Base-by-base conservation (phyloP, 805 yeast genomes). In the Sungouiella blattae region DNA sequence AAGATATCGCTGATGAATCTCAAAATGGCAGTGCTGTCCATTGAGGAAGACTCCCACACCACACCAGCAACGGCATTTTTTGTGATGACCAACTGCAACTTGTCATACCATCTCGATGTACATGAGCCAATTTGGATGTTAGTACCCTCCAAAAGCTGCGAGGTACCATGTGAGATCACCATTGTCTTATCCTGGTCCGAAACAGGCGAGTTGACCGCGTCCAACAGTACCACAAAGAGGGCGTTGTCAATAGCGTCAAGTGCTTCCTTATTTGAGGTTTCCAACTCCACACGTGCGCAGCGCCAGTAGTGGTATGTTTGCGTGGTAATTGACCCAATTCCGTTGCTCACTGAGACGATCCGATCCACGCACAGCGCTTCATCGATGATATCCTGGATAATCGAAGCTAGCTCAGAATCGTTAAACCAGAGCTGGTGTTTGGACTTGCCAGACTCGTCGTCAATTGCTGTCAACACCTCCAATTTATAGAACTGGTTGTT, bases 61-160 rank as follows among this genome's bases (percentile, higher is more conserved):
- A 77, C 65, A 4, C 80, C 82, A 1, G 79, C 80, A 15, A 74
- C 77, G 0, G 80, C 69, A 51, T 77, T 77, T 26, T 64, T 60
- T 3, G 80, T 73, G 7, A 77, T 69, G 12, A 77, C 63, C 32
- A 77, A 52, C 48, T 76, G 79, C 36, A 77, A 57, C 46, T 77
- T 77, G 51, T 77, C 82, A 49, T 77, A 77, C 73, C 79, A 76
- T 36, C 82, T 58, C 30, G 75, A 73, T 11, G 78, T 73, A 53
- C 82, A 77, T 4, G 78, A 67, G 17, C 82, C 82, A 15, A 65
- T 53, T 53, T 77, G 82, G 30, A 72, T 57, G 39, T 73, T 75
- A 20, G 70, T 59, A 7, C 64, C 63, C 1, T 46, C 41, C 21
- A 70, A 62, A 26, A 74, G 62, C 23, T 44, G 48, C 1, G 75